Conservation (phyloP, 2,329 filamentous ascomycete genomes). For the Apiospora rasikravindrae region DNA sequence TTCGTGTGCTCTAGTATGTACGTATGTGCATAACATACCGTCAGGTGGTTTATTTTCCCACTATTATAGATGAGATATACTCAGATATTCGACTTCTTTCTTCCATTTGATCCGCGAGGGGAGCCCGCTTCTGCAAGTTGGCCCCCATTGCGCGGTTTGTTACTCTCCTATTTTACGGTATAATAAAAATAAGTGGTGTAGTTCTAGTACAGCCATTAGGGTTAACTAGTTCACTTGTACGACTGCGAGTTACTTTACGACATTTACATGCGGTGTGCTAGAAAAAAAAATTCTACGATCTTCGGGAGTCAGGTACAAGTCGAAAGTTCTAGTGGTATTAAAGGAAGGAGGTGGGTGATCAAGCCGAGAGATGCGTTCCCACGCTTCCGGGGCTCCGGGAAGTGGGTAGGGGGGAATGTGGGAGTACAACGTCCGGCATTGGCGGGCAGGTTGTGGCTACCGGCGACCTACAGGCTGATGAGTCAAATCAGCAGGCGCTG, state of each 20-base stretch:
- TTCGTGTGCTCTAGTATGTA: not conserved
- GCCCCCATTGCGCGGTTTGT: constrained; percentile 11
- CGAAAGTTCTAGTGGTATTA: not conserved
- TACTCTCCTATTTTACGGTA: no score
- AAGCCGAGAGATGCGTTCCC: constrained; percentile 13
- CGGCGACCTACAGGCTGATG: not conserved
- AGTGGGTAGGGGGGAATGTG: not conserved
- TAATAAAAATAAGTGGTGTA: no score
- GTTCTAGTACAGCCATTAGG: no score
- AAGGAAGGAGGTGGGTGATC: not conserved
- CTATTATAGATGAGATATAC: no score
- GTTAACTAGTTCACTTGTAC: no score
- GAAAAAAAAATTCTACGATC: not conserved
- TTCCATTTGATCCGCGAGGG: not conserved
- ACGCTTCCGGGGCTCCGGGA: constrained; percentile 16
- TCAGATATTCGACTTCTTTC: not conserved
- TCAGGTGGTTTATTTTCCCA: no score
- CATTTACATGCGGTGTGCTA: not conserved
- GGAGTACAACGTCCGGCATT: constrained; percentile 3
- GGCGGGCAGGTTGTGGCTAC: constrained; percentile 4
- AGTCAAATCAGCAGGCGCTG: not conserved
- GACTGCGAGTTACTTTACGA: constrained; percentile 5
- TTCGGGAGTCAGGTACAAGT: not conserved
- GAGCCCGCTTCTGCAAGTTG: not conserved
- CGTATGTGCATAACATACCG: not conserved